Base-by-base conservation (phyloP, 2,329 filamentous ascomycete genomes). In the Aspergillus alliaceus region DNA sequence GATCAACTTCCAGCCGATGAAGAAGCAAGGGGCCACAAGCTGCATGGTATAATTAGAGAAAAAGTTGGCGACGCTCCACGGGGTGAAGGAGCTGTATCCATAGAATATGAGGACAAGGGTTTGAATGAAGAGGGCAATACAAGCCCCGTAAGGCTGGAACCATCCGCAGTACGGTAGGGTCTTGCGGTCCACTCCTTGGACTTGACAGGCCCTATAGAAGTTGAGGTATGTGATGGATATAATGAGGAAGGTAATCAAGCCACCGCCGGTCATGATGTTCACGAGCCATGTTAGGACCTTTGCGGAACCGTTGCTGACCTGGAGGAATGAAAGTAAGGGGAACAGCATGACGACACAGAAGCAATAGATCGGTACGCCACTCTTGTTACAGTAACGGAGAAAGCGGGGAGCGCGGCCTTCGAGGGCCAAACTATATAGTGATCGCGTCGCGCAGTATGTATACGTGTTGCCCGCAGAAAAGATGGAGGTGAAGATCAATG, bases 281-380 rank as follows among this genome's bases (percentile, higher is more conserved):
- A 81, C 76, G 51, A 87, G 75, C 81, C 81, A 86, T 56, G 68
- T 80, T 52, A 86, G 76, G 1, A 81, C 81, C 55, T 77, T 69
- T 8, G 79, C 74, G 0, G 82, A 82, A 44, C 75, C 77, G 66
- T 72, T 79, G 59, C 75, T 77, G 12, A 81, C 75, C 53, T 82
- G 78, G 39, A 85, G 75, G 70, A 85, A 82, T 29, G 81, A 81
- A 37, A 84, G 72, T 58, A 82, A 72, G 8, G 81, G 80, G 71
- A 85, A 82, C 29, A 78, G 64, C 77, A 84, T 82, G 51, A 82
- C 80, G 6, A 85, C 62, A 32, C 59, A 64, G 70, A 86, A 84
- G 66, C 80, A 83, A 68, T 80, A 86, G 63, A 87, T 80, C 9
- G 85, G 85, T 0, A 87, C 84, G 66, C 87, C 87, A 11, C 81